A percentile compares a stretch with the other conserved stretches of the same genome.
Conservation (phyloP, 805 yeast genomes). For the Hagleromyces aurorensis region DNA sequence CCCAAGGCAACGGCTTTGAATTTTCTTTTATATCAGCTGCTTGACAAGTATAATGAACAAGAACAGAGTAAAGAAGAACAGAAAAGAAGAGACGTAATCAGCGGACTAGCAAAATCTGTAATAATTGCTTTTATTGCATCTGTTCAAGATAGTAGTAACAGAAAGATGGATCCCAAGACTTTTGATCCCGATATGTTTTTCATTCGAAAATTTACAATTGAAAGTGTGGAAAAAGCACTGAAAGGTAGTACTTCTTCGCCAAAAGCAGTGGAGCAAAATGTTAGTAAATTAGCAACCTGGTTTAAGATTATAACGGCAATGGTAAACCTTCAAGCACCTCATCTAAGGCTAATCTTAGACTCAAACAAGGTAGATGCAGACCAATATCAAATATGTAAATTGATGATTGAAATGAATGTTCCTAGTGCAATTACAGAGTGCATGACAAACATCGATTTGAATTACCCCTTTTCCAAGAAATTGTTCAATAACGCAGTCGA, state of each 20-base stretch:
- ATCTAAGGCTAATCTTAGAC: constrained; percentile 38
- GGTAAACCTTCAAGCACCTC: constrained; percentile 26
- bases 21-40: constrained; percentile 64
- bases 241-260: constrained; percentile 38
- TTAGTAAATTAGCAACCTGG: constrained; percentile 27
- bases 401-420: constrained; percentile 60
- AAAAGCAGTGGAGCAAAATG: constrained; percentile 20
- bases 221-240: constrained; percentile 53
- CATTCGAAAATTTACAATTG: constrained; percentile 67
- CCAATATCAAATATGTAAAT: constrained; percentile 52
- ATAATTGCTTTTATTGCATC: constrained; percentile 59
- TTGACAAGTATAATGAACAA: constrained; percentile 43
- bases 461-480: constrained; percentile 57
- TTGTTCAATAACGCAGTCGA: constrained; percentile 52
- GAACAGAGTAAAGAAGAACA: constrained; percentile 30
- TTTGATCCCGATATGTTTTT: constrained; percentile 65
- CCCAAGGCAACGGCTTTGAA: constrained; percentile 75
- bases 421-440: constrained; percentile 50
- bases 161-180: constrained; percentile 37
- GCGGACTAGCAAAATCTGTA: constrained; percentile 54
- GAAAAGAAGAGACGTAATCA: constrained; percentile 48
- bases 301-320: constrained; percentile 24
- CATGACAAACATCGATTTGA: constrained; percentile 61
- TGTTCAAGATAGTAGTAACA: constrained; percentile 37
- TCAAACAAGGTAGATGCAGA: constrained; percentile 47